A percentile compares a stretch with the other conserved stretches of the same genome.
phyloP scores from a whole-genome alignment of 192 early-diverging fungal species.

The Coemansia sp. region DNA sequence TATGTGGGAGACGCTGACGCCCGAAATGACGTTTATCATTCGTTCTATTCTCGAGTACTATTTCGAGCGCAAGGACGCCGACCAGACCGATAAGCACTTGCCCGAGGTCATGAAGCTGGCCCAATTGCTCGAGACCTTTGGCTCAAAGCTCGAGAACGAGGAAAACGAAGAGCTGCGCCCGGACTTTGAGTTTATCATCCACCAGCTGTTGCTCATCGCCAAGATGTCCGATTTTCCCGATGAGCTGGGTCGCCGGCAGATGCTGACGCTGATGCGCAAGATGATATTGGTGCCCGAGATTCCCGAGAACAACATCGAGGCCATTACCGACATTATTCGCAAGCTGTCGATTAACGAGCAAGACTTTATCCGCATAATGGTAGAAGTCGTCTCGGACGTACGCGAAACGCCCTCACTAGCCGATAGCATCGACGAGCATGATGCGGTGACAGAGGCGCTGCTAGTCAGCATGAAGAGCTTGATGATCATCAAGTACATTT shows the following conservation, averaged over 20 bases:
- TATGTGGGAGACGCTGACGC: conserved; percentile 58
- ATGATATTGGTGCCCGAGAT: conserved; percentile 76
- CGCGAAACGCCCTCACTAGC: conserved; percentile 55
- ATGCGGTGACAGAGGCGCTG: conserved; percentile 51
- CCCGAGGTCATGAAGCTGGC: conserved; percentile 68
- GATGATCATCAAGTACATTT: conserved; percentile 67
- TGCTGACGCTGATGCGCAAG: conserved; percentile 76
- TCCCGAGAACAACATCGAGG: conserved; percentile 73
- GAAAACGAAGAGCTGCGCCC: conserved; percentile 47
- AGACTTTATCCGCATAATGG: conserved; percentile 85
- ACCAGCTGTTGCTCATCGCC: conserved; percentile 72
- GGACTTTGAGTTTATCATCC: conserved; percentile 55
- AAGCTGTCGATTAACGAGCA: conserved; percentile 76
- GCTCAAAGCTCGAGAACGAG: conserved; percentile 45
- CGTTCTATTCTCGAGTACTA: conserved; percentile 51
- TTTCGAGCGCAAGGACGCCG: conserved; percentile 56
- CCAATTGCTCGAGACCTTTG: conserved; percentile 48
- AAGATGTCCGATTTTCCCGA: conserved; percentile 81
- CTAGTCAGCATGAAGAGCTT: conserved; percentile 65
- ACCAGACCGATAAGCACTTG: conserved; percentile 64
- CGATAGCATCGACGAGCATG: conserved; percentile 36
- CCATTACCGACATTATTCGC: conserved; percentile 75
- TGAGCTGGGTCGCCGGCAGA: conserved; percentile 82
- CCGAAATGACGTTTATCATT: conserved; percentile 58
- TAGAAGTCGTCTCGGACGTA: conserved; percentile 81